These are phyloP conservation scores for Tricholoma furcatifolium DNA, from an alignment of 768 basidiomycete genomes.

Conservation along the genomic window DNA sequence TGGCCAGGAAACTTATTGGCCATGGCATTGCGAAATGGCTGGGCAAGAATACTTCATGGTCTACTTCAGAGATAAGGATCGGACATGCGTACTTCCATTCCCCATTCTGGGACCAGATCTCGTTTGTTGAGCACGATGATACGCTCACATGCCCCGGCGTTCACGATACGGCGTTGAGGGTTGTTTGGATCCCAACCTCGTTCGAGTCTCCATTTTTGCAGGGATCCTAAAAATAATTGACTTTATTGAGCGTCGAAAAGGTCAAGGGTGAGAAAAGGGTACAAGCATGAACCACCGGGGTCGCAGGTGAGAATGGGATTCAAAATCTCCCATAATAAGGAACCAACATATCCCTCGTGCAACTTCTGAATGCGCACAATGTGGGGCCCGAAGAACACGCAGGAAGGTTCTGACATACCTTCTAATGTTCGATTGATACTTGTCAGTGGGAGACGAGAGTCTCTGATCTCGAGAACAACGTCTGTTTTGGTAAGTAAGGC, in stretches of 20 bases:
- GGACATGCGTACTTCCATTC: constrained; percentile 65
- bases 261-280: not conserved
- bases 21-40: constrained; percentile 81
- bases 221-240: constrained; percentile 42
- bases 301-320: not conserved
- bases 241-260: not conserved
- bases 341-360: not conserved
- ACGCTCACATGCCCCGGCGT: constrained; percentile 64
- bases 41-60: constrained; percentile 14
- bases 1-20: constrained; percentile 68
- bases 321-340: not conserved
- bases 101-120: constrained; percentile 88
- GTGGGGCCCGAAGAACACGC: constrained; percentile 23
- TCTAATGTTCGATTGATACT: constrained; percentile 92
- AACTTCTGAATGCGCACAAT: constrained; percentile 3
- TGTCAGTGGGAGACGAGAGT: constrained; percentile 89
- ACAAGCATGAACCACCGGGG: not conserved
- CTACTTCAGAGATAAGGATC: constrained; percentile 3
- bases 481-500: constrained; percentile 77
- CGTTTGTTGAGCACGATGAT: constrained; percentile 92
- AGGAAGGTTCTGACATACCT: constrained; percentile 46
- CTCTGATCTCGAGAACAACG: constrained; percentile 92
- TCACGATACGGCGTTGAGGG: constrained; percentile 36
- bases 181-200: constrained; percentile 55
- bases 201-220: constrained; percentile 68